Base-by-base conservation (phyloP, 768 basidiomycete genomes). In the Naganishia friedmannii region DNA sequence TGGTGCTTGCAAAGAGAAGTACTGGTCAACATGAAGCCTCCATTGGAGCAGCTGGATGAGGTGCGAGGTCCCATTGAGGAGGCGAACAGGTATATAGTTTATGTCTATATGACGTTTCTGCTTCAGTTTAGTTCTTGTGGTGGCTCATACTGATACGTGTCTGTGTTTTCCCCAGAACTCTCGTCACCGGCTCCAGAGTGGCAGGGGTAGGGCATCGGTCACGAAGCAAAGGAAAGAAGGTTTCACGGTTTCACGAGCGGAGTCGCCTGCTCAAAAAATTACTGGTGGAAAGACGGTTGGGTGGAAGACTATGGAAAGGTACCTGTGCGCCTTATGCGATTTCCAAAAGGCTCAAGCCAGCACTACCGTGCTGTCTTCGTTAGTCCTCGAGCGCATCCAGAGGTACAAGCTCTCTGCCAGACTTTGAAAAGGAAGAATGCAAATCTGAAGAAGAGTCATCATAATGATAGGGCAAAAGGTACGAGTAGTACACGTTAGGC, bases 391-490 rank as follows among this genome's bases (percentile, higher is more conserved):
- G n/a, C n/a, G n/a, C n/a, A n/a, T n/a, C n/a, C n/a, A n/a, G n/a
- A n/a, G n/a, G n/a, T n/a, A n/a, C 55, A n/a, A 9, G 9, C 55
- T 7, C 9, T 57, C 31, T 10, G 23, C 55, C 23, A 57, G 31
- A 57, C 55, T 7, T 57, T 57, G 55, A 57, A n/a, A 7, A 29
- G 55, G 19, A 7, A 57, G 21, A 32, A 57, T 12, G 55, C 55
- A 31, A 28, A 31, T 15, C 7, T n/a, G 29, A 57, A 57, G 31
- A 57, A 57, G 45, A 57, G 55, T 32, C 34, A 37, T 37, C 34
- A 37, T 37, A 37, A 37, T 12, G 34, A 37, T 37, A 37, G 34
- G 34, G 34, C 34, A 37, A 4, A 37, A 37, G 34, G 34, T 37
- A 37, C 34, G 34, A 37, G 34, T 37, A 37, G 34, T 37, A 37